Evolutionary conservation across 345 rosid genomes (phyloP), one percentile per base, ranked within the genome.

Genomic region (Tarenaya hassleriana): DNA sequence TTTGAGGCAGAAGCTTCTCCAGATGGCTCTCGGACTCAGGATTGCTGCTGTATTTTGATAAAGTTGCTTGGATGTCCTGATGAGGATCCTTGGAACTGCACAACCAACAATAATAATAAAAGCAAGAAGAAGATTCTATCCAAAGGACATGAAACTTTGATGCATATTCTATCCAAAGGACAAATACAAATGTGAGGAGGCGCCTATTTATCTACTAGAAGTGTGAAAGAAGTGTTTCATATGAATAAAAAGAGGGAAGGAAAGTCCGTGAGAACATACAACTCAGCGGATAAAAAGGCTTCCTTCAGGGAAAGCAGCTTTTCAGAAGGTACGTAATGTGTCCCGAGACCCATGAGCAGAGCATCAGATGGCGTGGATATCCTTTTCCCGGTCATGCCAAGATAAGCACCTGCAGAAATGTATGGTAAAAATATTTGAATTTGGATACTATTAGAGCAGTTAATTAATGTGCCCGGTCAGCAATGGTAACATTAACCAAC

Each of bases 301-400:
- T 87, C 84, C 79, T 72, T 91, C 41, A 91, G 66, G 33, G 80
- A 75, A 17, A 54, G 70, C 57, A 87, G 59, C 66, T 69, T 79
- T 55, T 59, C 83, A 53, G 92, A 87, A 68, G 84, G 83, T 48
- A 91, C 87, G 24, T 79, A 91, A 66, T 84, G 89, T 21, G 96
- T 80, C 57, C 96, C 96, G 20, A 87, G 77, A 62, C 96, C 96
- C 10, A 71, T 75, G 66, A 69, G 87, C 32, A 91, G 64, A 3
- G 95, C 96, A 71, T 87, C 90, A 21, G 98, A 76, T 58, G 96
- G 95, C 3, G 92, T 77, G 4, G 88, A 84, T 44, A 87, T 66
- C 59, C 92, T 91, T 69, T 66, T 79, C 48, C 98, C 95, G 53
- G 98, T 87, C 87, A 91, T 56, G 37, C 96, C 96, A 66, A 91